Evolutionary conservation across 78 protist genomes (phyloP).

Genomic region (Dictyostelium discoideum): dicty_2.7 NC_007089.4:5099501-5100000

Average conservation of each 20-base stretch:
- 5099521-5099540: background rate
- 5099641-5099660: background rate
- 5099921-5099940: background rate
- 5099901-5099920: background rate
- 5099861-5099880: background rate
- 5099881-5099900: background rate
- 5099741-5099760: background rate
- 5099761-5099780: background rate
- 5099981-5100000: background rate
- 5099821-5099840: background rate
- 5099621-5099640: background rate
- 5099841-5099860: background rate
- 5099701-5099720: background rate
- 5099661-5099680: background rate
- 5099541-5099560: background rate
- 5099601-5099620: background rate
- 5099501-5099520: background rate
- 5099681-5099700: background rate
- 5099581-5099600: background rate
- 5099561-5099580: background rate
- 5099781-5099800: background rate
- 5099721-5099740: background rate
- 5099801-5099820: background rate
- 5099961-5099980: background rate
- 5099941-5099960: background rate